Evolutionary conservation across 2,329 filamentous ascomycete genomes (phyloP), one percentile per base, ranked within the genome.

Genomic region (Beauveria scarabaeidicola): DNA sequence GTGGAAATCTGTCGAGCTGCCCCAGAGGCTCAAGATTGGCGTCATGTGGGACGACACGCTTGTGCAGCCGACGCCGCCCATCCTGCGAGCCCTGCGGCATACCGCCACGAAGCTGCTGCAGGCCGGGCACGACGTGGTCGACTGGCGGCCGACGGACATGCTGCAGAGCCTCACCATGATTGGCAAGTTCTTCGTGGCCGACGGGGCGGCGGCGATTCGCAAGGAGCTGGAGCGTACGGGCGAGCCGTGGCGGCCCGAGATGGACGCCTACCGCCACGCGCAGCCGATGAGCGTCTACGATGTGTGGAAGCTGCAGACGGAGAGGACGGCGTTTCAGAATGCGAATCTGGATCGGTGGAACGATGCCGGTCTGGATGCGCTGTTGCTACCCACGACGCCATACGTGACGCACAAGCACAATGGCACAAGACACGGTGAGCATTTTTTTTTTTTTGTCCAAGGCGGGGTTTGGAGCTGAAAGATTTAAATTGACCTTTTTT

Each of bases 1-100:
- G 0, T 87, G 84, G 83, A 69, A 78, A 7, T 40, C 64, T 1
- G 68, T 69, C 0, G 59, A 68, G 2, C 62, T 75, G 3, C 70
- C 75, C 0, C 3, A 54, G 23, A 78, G 70, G 57, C 69, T 88
- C 25, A 80, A 75, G 47, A 74, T 90, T 57, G 86, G 75, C 5
- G 79, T 89, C 36, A 75, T 89, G 70, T 84, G 81, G 79, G 75
- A 86, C 68, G 87, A 90, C 67, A 82, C 80, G 10, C 76, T 85
- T 53, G 85, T 88, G 5, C 76, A 71, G 6, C 87, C 87, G 0
- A 87, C 88, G 55, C 86, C 87, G 3, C 87, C 87, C 0, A 77
- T 89, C 3, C 71, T 76, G 0, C 77, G 85, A 6, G 85, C 83
- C 1, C 68, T 89, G 10, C 69, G 72, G 3, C 68, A 74, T 6